phyloP scores from a whole-genome alignment of 805 yeast genomes.

The Sugiyamaella floridensis region DNA sequence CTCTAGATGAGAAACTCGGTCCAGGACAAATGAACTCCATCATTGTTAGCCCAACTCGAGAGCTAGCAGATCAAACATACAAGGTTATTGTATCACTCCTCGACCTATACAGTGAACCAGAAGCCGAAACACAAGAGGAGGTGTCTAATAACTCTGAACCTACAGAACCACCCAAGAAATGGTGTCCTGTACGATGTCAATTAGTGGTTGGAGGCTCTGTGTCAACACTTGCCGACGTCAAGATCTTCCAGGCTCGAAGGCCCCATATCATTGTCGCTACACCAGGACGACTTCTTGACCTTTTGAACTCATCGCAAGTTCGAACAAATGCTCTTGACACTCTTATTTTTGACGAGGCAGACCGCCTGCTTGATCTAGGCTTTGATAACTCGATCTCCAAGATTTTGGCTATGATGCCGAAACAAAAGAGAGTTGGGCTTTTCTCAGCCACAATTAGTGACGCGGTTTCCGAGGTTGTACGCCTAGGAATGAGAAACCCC shows the following conservation, averaged over 20 bases:
- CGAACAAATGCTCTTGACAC: conserved; percentile 61
- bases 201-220: conserved; percentile 36
- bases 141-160: background rate
- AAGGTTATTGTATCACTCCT: conserved; percentile 56
- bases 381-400: conserved; percentile 62
- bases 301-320: conserved; percentile 50
- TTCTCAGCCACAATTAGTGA: conserved; percentile 89
- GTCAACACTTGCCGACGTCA: conserved; percentile 57
- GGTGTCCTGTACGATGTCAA: conserved; percentile 25
- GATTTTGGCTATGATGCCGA: conserved; percentile 67
- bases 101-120: conserved; percentile 45
- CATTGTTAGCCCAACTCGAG: conserved; percentile 64
- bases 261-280: conserved; percentile 86
- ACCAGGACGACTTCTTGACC: conserved; percentile 82
- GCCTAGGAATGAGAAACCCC: conserved; percentile 90
- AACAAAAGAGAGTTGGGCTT: conserved; percentile 87
- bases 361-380: conserved; percentile 74
- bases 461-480: conserved; percentile 71
- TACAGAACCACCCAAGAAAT: conserved; percentile 5
- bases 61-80: conserved; percentile 48
- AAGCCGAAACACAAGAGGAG: conserved; percentile 25
- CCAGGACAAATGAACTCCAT: conserved; percentile 44
- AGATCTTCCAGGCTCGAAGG: conserved; percentile 41
- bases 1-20: conserved; percentile 24
- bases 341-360: conserved; percentile 88